Evolutionary conservation across 345 rosid genomes (phyloP).

Genomic region (Raphanus sativus): DNA sequence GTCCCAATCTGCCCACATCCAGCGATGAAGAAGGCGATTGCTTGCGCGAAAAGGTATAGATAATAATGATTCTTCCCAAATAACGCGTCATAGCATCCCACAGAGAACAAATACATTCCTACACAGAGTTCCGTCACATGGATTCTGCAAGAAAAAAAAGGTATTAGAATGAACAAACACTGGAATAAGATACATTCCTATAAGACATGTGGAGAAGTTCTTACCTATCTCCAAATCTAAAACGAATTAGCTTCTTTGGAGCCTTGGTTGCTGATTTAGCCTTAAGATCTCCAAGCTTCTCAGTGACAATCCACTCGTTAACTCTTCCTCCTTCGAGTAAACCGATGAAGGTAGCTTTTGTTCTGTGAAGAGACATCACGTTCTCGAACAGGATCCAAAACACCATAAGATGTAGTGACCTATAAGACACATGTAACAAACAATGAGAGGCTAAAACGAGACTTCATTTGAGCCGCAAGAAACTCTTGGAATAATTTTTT

Average conservation of each 20-base stretch:
- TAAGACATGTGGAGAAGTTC: not conserved
- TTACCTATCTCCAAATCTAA: constrained; percentile 75
- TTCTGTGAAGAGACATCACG: constrained; percentile 89
- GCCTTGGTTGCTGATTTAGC: constrained; percentile 48
- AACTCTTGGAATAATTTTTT: not conserved
- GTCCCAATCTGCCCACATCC: constrained; percentile 87
- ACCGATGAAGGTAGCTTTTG: constrained; percentile 89
- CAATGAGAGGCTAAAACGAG: not conserved
- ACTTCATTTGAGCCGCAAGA: constrained; percentile 13
- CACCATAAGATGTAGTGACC: constrained; percentile 76
- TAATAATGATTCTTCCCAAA: constrained; percentile 74
- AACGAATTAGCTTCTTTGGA: constrained; percentile 53
- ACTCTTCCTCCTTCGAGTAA: constrained; percentile 81
- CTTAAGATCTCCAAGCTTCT: constrained; percentile 84
- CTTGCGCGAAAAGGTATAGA: constrained; percentile 69
- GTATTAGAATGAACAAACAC: not conserved
- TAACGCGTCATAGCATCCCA: constrained; percentile 66
- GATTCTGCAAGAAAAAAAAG: constrained; percentile 37
- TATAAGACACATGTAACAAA: constrained; percentile 31
- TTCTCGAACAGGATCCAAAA: constrained; percentile 98
- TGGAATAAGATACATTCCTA: too few species aligned
- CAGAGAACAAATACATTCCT: constrained; percentile 67
- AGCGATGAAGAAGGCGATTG: constrained; percentile 72
- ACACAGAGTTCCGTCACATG: constrained; percentile 68
- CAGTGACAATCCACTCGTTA: constrained; percentile 96